Evolutionary conservation across 306 rosid species (phyloP).

Genomic region (Acacia crassicarpa): DNA sequence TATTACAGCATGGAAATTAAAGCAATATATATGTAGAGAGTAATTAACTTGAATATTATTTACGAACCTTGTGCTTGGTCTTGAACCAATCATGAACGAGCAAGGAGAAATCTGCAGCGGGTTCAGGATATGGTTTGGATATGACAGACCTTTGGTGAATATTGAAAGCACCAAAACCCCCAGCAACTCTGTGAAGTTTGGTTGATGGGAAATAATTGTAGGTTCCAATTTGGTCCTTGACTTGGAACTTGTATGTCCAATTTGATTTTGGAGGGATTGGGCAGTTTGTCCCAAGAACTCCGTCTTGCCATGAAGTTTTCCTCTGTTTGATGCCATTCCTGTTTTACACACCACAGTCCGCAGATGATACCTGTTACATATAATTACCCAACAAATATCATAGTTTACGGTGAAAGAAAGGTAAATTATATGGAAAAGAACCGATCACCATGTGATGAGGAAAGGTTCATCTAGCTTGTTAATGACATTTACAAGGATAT

Average conservation of each 20-base stretch:
- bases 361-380: background rate
- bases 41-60: background rate
- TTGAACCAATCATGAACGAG: background rate
- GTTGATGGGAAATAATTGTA: slow-evolving; percentile 73
- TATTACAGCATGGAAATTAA: background rate
- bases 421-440: background rate
- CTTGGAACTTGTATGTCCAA: slow-evolving; percentile 84
- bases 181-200: slow-evolving; percentile 65
- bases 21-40: background rate
- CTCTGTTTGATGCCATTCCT: slow-evolving; percentile 87
- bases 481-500: slow-evolving; percentile 58
- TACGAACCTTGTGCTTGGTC: slow-evolving; percentile 53
- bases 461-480: slow-evolving; percentile 77
- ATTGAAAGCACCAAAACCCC: slow-evolving; percentile 77
- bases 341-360: slow-evolving; percentile 14
- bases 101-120: slow-evolving; percentile 46
- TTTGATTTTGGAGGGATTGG: slow-evolving; percentile 78
- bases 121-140: slow-evolving; percentile 60
- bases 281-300: slow-evolving; percentile 81
- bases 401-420: background rate
- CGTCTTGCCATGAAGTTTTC: slow-evolving; percentile 87
- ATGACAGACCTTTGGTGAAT: slow-evolving; percentile 68
- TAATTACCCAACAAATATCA: background rate
- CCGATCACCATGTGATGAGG: slow-evolving; percentile 77
- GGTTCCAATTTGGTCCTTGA: slow-evolving; percentile 89